Evolutionary conservation across 2,329 filamentous ascomycete species (phyloP).

Genomic region (Paecilomyces sp.): DNA sequence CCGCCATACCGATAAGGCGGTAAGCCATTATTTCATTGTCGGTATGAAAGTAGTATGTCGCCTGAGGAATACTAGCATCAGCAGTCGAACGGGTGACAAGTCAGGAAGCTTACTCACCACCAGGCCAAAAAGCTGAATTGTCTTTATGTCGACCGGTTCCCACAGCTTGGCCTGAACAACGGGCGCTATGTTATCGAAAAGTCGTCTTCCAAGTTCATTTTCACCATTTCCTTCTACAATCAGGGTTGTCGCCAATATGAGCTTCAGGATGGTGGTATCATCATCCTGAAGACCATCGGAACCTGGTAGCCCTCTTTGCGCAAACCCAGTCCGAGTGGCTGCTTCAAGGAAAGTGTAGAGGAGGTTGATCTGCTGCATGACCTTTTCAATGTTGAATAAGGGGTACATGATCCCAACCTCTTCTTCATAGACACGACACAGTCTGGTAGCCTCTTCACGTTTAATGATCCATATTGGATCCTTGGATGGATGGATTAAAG

Average conservation of each 20-base stretch:
- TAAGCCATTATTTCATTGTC: conserved; percentile 83
- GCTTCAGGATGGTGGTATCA: conserved; percentile 67
- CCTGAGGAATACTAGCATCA: conserved; percentile 33
- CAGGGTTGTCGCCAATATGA: conserved; percentile 72
- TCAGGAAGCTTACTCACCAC: conserved; percentile 21
- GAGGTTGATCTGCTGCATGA: conserved; percentile 63
- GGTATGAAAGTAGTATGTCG: conserved; percentile 73
- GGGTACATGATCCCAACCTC: conserved; percentile 93
- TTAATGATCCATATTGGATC: conserved; percentile 77
- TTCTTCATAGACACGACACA: conserved; percentile 77
- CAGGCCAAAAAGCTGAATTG: conserved; percentile 52
- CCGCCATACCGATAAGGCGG: conserved; percentile 76
- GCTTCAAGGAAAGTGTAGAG: conserved; percentile 69
- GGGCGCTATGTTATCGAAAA: conserved; percentile 71
- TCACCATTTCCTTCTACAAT: conserved; percentile 72
- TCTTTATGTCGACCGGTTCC: conserved; percentile 50
- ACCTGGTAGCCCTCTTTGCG: conserved; percentile 47
- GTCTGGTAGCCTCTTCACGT: conserved; percentile 69
- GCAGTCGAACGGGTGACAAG: neutral
- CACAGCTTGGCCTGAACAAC: conserved; percentile 59
- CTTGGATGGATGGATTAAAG: conserved; percentile 41
- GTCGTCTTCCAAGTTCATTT: conserved; percentile 62
- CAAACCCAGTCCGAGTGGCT: conserved; percentile 51
- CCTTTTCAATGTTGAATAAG: conserved; percentile 64
- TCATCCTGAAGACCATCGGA: conserved; percentile 56